Percentiles rank a stretch among this genome's conserved stretches.
Evolutionary conservation across 1,284 basidiomycete species (phyloP).

Genomic region (Golubevia sp.): DNA sequence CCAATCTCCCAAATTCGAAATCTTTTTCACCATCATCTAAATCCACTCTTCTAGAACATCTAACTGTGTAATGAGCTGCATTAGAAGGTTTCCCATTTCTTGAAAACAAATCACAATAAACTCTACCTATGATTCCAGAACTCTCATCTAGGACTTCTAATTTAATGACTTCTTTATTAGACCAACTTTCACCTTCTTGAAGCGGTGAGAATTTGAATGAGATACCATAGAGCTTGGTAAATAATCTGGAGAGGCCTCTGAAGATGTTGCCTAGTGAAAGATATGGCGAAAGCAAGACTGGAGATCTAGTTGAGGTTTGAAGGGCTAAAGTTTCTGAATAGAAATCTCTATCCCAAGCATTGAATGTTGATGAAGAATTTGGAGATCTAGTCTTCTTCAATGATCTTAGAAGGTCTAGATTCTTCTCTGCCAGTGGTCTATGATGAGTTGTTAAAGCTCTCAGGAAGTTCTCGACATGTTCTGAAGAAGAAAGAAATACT

Average conservation of each 20-base stretch:
- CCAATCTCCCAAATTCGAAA: slow-evolving; percentile 64
- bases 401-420: slow-evolving; percentile 29
- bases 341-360: slow-evolving; percentile 56
- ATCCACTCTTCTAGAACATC: slow-evolving; percentile 88
- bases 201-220: slow-evolving; percentile 37
- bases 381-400: slow-evolving; percentile 23
- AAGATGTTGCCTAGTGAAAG: slow-evolving; percentile 54
- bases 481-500: neutral
- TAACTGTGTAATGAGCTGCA: slow-evolving; percentile 95
- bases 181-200: slow-evolving; percentile 82
- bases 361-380: slow-evolving; percentile 9
- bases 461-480: slow-evolving; percentile 44
- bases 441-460: slow-evolving; percentile 41
- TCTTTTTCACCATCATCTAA: slow-evolving; percentile 82
- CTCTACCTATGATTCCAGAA: slow-evolving; percentile 83
- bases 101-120: slow-evolving; percentile 90
- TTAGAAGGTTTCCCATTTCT: slow-evolving; percentile 83
- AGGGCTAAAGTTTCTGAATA: slow-evolving; percentile 38
- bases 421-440: slow-evolving; percentile 27
- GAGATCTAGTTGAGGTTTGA: slow-evolving; percentile 11
- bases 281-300: slow-evolving; percentile 41
- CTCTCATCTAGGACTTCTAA: slow-evolving; percentile 89
- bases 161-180: slow-evolving; percentile 78
- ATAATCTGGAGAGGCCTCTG: slow-evolving; percentile 47
- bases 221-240: slow-evolving; percentile 51